Percentiles rank a stretch among this genome's conserved stretches.
phyloP scores from a whole-genome alignment of 139 green algal species.

The Astrephomene gubernaculifera region DNA sequence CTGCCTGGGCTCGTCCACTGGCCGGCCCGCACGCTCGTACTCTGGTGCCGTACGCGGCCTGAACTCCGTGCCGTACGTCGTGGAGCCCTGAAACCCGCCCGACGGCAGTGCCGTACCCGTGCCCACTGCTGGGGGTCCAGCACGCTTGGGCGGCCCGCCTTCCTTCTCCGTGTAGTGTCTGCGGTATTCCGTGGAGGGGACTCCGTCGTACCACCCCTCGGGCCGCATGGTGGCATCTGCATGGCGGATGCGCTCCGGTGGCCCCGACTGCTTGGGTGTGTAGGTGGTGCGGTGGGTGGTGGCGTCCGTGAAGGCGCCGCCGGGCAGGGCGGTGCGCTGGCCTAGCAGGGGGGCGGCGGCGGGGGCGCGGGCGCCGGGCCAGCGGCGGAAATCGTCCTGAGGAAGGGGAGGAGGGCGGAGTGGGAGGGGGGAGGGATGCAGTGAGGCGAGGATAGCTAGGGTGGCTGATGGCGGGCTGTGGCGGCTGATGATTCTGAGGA shows the following conservation, averaged over 20 bases:
- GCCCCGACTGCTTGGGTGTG: constrained; percentile 31
- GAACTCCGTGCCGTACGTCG: constrained; percentile 40
- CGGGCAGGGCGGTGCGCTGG: neutral
- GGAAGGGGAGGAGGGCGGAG: neutral
- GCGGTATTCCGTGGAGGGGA: constrained; percentile 26
- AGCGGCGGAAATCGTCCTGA: constrained; percentile 25
- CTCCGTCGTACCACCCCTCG: constrained; percentile 39
- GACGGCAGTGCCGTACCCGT: constrained; percentile 3
- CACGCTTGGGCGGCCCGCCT: constrained; percentile 17
- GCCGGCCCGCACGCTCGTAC: neutral
- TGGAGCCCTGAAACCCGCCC: neutral
- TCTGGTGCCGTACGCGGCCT: constrained; percentile 19
- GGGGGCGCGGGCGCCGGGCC: neutral
- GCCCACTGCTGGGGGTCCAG: neutral
- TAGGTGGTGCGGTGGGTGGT: constrained; percentile 29
- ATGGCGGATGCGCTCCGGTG: neutral
- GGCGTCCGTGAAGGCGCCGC: constrained; percentile 28
- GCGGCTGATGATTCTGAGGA: too few species aligned
- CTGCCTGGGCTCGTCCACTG: neutral
- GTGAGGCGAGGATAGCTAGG: neutral
- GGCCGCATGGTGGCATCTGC: neutral
- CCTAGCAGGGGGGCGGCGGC: neutral
- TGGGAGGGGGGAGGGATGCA: neutral
- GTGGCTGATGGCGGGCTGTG: neutral
- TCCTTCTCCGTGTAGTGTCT: constrained; percentile 7